Base-by-base conservation (phyloP, 163 green algal species). In the Coccomyxa subellipsoidea region DNA sequence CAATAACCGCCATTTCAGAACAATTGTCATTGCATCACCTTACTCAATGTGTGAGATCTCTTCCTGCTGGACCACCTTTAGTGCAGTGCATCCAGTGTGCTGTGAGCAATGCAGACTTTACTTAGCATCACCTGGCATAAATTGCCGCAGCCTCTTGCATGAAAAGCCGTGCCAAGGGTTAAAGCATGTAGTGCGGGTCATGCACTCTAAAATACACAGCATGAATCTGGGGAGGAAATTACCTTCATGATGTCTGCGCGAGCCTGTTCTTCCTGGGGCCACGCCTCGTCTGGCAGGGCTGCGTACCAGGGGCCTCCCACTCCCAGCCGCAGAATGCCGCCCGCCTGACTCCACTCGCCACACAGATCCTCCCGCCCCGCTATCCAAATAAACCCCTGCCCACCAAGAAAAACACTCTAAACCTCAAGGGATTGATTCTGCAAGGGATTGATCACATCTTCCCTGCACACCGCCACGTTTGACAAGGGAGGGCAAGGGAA, bases 351-450 rank as follows among this genome's bases (percentile, higher is more conserved):
- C 92, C 92, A 95, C 69, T 97, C 91, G 0, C 87, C 91, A 54
- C 86, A 83, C 81, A 93, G 54, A 32, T 93, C 89, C 59, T 90
- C 76, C 0, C 91, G 82, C 3, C 80, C 81, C 0, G 87, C 88
- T 81, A 97, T 69, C 93, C 93, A 96, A 47, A 90, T 80, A 78
- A 93, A 94, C 75, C 93, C 93, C 85, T 96, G 47, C 47, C 47
- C 47, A 59, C 5, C 47, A 59, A 27, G 47, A 59, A 1, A 12
- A 59, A 12, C 23, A 27, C 47, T 8, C 39, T 8, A 12, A 59
- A 59, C 21, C 1, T 2, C 47, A 27, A 1, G 47, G 15, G 47
- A 59, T 18, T 59, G 21, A 8, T 54, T 54, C 40, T 8, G 15
- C 47, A 59, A 59, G 47, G n/a, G n/a, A n/a, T n/a, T n/a, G n/a